Evolutionary conservation across 305 asterid species (phyloP).

Genomic region (Salvia sclarea): DNA sequence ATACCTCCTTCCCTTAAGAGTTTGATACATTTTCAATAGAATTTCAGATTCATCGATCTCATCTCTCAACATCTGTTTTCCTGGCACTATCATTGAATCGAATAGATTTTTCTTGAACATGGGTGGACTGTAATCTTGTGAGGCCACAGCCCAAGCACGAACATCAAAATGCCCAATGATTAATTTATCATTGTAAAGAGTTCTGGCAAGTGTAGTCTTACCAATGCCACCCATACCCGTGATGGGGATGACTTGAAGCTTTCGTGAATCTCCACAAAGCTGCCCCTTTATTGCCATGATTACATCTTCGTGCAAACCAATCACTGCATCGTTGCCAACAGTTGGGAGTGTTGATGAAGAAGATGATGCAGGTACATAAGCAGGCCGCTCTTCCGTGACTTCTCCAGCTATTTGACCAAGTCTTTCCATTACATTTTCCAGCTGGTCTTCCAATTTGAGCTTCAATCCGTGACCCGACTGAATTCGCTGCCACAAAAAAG

Average conservation of each 20-base stretch:
- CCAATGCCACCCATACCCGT: slow-evolving; percentile 18
- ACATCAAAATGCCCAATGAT: not conserved
- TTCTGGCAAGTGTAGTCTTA: too few relatives aligned
- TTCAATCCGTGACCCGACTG: not conserved
- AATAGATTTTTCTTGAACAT: not conserved
- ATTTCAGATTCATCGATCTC: not conserved
- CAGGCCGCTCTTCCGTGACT: slow-evolving; percentile 11
- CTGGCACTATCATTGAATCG: not conserved
- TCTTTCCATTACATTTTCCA: not conserved
- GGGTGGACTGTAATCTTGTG: not conserved
- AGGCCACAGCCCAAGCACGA: not conserved
- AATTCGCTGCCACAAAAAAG: not conserved
- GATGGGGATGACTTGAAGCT: slow-evolving; percentile 8
- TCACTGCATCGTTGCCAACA: not conserved
- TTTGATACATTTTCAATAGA: not conserved
- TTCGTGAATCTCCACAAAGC: slow-evolving; percentile 7
- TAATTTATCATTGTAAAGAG: slow-evolving; percentile 7
- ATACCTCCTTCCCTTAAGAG: slow-evolving; percentile 16
- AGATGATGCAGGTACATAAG: not conserved
- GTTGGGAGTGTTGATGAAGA: not conserved
- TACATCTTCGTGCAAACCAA: not conserved
- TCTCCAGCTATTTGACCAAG: slow-evolving; percentile 10
- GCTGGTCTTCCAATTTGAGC: not conserved
- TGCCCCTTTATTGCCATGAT: not conserved
- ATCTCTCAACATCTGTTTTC: not conserved